These are phyloP conservation scores for Grosmannia serpens DNA, from an alignment of 2,329 filamentous ascomycete genomes.

Conservation along the genomic window DNA sequence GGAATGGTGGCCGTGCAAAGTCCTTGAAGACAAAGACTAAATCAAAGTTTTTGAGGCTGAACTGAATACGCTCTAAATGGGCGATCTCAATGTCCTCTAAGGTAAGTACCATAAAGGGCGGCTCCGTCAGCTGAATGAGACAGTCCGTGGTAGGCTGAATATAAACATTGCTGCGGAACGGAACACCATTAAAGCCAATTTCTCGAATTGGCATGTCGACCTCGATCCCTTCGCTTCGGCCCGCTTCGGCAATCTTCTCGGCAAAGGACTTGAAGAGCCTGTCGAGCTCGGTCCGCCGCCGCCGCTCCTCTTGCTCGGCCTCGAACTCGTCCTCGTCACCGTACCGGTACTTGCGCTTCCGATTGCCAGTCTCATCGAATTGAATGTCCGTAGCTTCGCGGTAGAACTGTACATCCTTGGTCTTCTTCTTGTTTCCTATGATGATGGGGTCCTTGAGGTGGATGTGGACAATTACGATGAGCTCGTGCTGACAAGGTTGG, in stretches of 20 bases:
- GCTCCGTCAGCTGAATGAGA: slow-evolving; percentile 90
- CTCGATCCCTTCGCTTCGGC: slow-evolving; percentile 78
- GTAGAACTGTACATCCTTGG: slow-evolving; percentile 97
- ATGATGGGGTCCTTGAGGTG: slow-evolving; percentile 97
- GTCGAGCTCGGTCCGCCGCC: slow-evolving; percentile 82
- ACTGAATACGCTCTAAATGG: slow-evolving; percentile 89
- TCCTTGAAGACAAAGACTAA: slow-evolving; percentile 98
- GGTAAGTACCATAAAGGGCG: slow-evolving; percentile 91
- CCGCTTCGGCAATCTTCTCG: slow-evolving; percentile 94
- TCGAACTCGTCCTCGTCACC: slow-evolving; percentile 98
- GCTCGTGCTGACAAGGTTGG: slow-evolving; percentile 89
- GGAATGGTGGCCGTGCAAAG: slow-evolving; percentile 77
- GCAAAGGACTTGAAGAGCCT: slow-evolving; percentile 93
- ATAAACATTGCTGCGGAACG: slow-evolving; percentile 87
- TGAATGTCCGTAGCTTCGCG: slow-evolving; percentile 96
- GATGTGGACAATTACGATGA: slow-evolving; percentile 96
- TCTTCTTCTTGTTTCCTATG: slow-evolving; percentile 95
- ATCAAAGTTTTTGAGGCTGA: slow-evolving; percentile 97
- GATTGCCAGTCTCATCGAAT: slow-evolving; percentile 96
- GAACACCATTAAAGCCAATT: slow-evolving; percentile 92
- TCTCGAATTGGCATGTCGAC: slow-evolving; percentile 97
- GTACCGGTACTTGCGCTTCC: slow-evolving; percentile 94
- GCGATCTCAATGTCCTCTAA: slow-evolving; percentile 94
- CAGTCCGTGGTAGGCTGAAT: slow-evolving; percentile 96
- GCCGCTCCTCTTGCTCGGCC: slow-evolving; percentile 91